phyloP scores from a whole-genome alignment of 352 stramenopile genomes.

The Globisporangium mamillatum region DNA sequence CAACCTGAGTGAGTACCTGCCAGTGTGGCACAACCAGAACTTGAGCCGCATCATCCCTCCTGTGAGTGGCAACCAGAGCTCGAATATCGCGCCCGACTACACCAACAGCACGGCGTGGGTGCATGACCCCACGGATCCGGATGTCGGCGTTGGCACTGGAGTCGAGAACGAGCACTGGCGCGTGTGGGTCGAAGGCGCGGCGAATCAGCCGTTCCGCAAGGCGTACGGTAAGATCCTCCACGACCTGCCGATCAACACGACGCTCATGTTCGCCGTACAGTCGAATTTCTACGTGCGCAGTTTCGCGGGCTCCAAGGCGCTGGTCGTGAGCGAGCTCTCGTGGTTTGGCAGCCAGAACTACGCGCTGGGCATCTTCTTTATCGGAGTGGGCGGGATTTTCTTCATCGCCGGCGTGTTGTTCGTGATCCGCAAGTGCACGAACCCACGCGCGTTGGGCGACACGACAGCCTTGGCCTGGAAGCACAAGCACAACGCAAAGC shows the following conservation, averaged over 20 bases:
- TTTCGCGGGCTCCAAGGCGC: conserved; percentile 59
- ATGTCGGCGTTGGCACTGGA: conserved; percentile 40
- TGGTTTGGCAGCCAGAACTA: conserved; percentile 73
- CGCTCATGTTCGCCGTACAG: conserved; percentile 70
- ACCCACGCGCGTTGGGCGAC: conserved; percentile 49
- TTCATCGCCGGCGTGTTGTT: conserved; percentile 45
- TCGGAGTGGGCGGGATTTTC: conserved; percentile 56
- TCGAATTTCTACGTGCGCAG: conserved; percentile 79
- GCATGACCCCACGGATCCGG: conserved; percentile 41
- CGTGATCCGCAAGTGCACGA: conserved; percentile 39
- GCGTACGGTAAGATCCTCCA: conserved; percentile 58
- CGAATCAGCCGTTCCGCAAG: conserved; percentile 65
- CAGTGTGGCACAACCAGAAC: conserved; percentile 72
- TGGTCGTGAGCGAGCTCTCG: conserved; percentile 58
- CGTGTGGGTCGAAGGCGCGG: conserved; percentile 68
- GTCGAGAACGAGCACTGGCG: conserved; percentile 78
- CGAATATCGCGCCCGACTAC: conserved; percentile 56
- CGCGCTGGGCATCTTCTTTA: conserved; percentile 50
- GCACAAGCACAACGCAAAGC: conserved; percentile 20
- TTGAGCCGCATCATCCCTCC: conserved; percentile 72
- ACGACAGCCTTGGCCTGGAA: conserved; percentile 58
- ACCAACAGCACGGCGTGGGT: conserved; percentile 79
- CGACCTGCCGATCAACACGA: conserved; percentile 51
- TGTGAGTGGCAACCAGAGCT: conserved; percentile 12
- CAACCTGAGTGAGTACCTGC: conserved; percentile 36